Conservation (phyloP, 306 rosid genomes). For the Senna tora region DNA sequence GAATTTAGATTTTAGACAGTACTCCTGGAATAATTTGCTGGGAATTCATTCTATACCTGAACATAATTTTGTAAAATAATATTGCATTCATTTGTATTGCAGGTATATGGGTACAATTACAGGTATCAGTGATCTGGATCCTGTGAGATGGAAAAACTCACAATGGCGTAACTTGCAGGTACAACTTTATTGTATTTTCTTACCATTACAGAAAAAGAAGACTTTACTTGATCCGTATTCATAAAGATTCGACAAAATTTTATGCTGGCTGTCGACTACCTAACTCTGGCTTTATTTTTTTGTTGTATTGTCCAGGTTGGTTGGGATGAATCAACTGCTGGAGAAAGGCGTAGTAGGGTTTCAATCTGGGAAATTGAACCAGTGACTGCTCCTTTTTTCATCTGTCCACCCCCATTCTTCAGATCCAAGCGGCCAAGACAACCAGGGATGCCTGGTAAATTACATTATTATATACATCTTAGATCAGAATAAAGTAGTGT, state of each 20-base stretch:
- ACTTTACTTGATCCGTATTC: not conserved
- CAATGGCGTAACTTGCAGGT: constrained; percentile 99
- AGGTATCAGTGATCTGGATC: constrained; percentile 89
- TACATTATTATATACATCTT: not conserved
- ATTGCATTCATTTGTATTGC: constrained; percentile 38
- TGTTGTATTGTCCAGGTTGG: constrained; percentile 69
- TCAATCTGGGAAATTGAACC: constrained; percentile 99
- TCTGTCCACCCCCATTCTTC: constrained; percentile 90
- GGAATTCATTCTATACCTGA: constrained; percentile 15
- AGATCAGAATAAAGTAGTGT: constrained; percentile 10
- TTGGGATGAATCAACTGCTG: constrained; percentile 97
- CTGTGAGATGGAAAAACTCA: constrained; percentile 92
- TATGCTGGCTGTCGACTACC: no score
- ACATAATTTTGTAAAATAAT: constrained; percentile 20
- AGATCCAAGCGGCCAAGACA: constrained; percentile 88
- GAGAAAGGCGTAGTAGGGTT: constrained; percentile 87
- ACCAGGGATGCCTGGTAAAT: constrained; percentile 89
- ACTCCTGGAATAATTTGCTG: constrained; percentile 1
- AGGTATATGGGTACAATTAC: constrained; percentile 98
- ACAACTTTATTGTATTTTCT: constrained; percentile 20
- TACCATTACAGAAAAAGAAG: not conserved
- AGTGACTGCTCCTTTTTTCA: constrained; percentile 93
- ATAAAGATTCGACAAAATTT: not conserved
- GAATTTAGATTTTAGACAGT: not conserved
- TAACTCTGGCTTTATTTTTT: no score